Conservation (phyloP, 768 basidiomycete species). For the Multifurca ochricompacta region DNA sequence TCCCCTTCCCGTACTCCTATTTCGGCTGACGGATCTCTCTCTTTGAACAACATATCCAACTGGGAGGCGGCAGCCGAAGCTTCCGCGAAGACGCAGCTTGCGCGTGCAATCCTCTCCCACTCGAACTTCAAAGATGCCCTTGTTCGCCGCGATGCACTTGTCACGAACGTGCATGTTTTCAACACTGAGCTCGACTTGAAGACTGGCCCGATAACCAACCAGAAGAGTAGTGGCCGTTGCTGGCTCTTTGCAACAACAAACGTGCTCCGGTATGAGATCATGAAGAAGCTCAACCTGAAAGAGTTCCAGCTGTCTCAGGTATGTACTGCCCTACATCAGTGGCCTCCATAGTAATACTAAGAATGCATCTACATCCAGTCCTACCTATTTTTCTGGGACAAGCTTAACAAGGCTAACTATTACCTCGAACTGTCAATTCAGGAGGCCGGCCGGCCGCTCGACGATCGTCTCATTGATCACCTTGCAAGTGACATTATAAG, state of each 20-base stretch:
- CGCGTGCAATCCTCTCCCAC: slow-evolving; percentile 66
- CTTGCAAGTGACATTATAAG: slow-evolving; percentile 70
- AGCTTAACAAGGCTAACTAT: slow-evolving; percentile 88
- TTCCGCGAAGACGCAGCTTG: slow-evolving; percentile 59
- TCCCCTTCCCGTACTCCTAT: slow-evolving; percentile 26
- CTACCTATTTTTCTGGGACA: slow-evolving; percentile 94
- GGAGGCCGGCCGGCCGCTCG: slow-evolving; percentile 67
- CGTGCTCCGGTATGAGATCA: slow-evolving; percentile 71
- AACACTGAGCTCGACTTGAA: slow-evolving; percentile 73
- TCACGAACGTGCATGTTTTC: slow-evolving; percentile 70
- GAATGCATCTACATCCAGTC: slow-evolving; percentile 41
- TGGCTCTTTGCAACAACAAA: slow-evolving; percentile 94
- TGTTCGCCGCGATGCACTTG: slow-evolving; percentile 47
- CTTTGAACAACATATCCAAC: slow-evolving; percentile 43
- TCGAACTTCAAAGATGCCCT: slow-evolving; percentile 56
- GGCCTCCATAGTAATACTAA: not conserved
- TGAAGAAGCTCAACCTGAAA: slow-evolving; percentile 74
- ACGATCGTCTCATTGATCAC: slow-evolving; percentile 73
- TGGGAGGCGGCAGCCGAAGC: slow-evolving; percentile 55
- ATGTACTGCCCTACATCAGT: slow-evolving; percentile 15
- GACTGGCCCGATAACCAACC: slow-evolving; percentile 76
- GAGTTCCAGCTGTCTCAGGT: slow-evolving; percentile 94
- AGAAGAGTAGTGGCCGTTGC: slow-evolving; percentile 83
- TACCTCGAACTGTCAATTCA: slow-evolving; percentile 87
- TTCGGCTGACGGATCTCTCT: slow-evolving; percentile 54